A percentile compares a stretch with the other conserved stretches of the same genome.
Evolutionary conservation across 768 basidiomycete species (phyloP).

Genomic region (Rhodotorula diobovata): DNA sequence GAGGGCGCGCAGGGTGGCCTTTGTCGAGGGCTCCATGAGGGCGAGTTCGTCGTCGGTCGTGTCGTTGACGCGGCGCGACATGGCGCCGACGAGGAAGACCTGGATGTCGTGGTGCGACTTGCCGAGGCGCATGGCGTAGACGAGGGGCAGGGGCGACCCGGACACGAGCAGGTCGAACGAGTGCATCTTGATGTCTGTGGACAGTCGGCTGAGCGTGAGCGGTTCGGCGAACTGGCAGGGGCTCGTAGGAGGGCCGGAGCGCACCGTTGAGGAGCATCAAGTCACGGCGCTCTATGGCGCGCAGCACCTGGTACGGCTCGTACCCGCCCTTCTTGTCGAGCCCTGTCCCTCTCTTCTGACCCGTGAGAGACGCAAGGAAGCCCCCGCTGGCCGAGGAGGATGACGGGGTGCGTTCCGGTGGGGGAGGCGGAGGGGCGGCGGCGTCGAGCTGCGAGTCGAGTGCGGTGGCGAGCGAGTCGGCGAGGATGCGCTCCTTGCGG

Average conservation of each 20-base stretch:
- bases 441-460: background rate
- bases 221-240: too few relatives aligned
- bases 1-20: constrained; percentile 58
- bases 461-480: background rate
- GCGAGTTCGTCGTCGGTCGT: constrained; percentile 73
- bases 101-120: constrained; percentile 70
- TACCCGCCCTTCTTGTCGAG: constrained; percentile 40
- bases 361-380: background rate
- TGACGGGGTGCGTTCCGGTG: background rate
- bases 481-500: background rate
- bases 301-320: constrained; percentile 65
- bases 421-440: background rate
- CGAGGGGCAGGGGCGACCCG: constrained; percentile 56
- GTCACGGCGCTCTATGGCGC: constrained; percentile 80
- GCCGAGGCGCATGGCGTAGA: constrained; percentile 68
- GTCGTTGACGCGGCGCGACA: constrained; percentile 86
- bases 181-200: constrained; percentile 45
- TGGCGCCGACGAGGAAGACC: constrained; percentile 79
- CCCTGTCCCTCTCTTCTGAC: background rate
- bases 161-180: constrained; percentile 64
- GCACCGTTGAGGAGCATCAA: constrained; percentile 65
- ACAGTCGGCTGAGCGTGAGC: too few relatives aligned
- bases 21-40: constrained; percentile 59
- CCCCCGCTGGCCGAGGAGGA: background rate
- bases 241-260: too few relatives aligned